A percentile compares a stretch with the other conserved stretches of the same genome.
Evolutionary conservation across 495 filamentous ascomycete species (phyloP).

Genomic region (Articulospora tetracladia): DNA sequence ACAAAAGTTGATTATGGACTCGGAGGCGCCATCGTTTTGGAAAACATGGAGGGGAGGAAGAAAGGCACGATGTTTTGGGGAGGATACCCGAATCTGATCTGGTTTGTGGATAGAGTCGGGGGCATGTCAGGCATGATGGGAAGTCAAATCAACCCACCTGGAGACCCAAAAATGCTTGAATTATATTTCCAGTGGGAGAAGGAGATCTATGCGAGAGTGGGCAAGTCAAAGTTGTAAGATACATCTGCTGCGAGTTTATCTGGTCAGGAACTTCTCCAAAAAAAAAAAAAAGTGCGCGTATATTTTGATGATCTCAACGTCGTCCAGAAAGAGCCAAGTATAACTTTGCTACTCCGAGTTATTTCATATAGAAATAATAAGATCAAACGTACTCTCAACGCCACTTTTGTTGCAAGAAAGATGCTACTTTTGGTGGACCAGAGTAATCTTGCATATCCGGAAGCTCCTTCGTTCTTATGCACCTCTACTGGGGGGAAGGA

Average conservation of each 20-base stretch:
- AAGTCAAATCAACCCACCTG: conserved; percentile 15
- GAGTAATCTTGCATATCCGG: too few relatives aligned
- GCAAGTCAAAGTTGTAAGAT: not conserved
- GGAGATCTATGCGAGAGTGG: conserved; percentile 3
- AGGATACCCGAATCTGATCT: conserved; percentile 20
- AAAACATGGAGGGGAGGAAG: conserved; percentile 24
- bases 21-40: conserved; percentile 29
- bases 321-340: too few relatives aligned
- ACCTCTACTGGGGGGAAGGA: not conserved
- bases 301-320: too few relatives aligned
- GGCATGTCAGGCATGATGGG: conserved; percentile 11
- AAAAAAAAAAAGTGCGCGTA: too few relatives aligned
- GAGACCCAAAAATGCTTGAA: conserved; percentile 8
- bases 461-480: not conserved
- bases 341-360: too few relatives aligned
- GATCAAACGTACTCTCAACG: too few relatives aligned
- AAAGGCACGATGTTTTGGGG: conserved; percentile 19
- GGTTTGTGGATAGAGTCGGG: conserved; percentile 14
- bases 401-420: too few relatives aligned
- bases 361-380: too few relatives aligned
- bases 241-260: too few relatives aligned
- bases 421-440: too few relatives aligned
- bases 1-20: conserved; percentile 28
- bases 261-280: too few relatives aligned
- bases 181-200: conserved; percentile 9